A percentile compares a stretch with the other conserved stretches of the same genome.
Conservation (phyloP, 2,329 filamentous ascomycete genomes). For the Neocucurbitaria cava region DNA sequence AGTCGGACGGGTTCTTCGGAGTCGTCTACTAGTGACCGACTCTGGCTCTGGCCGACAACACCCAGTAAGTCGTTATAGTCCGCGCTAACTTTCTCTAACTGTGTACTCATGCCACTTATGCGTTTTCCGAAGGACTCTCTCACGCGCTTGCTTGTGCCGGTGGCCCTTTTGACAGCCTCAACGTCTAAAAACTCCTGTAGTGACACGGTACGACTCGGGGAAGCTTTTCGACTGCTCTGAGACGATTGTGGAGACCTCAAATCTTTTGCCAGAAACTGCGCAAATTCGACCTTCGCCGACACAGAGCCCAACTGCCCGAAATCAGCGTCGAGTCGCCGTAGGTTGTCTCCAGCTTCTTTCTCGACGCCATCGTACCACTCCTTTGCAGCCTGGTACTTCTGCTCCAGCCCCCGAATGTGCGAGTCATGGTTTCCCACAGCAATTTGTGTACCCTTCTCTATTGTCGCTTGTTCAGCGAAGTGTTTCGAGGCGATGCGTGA, state of each 20-base stretch:
- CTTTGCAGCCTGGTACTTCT: constrained; percentile 73
- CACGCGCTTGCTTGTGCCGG: constrained; percentile 68
- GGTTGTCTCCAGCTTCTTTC: constrained; percentile 70
- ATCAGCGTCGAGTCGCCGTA: constrained; percentile 72
- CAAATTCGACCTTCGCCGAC: constrained; percentile 70
- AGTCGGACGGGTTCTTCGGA: constrained; percentile 71
- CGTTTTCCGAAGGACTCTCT: constrained; percentile 69
- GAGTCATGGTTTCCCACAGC: constrained; percentile 85
- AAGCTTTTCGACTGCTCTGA: constrained; percentile 31
- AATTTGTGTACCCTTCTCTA: constrained; percentile 80
- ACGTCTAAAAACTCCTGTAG: constrained; percentile 70
- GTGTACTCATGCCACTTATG: constrained; percentile 51
- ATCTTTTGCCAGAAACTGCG: constrained; percentile 53
- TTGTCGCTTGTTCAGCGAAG: constrained; percentile 75
- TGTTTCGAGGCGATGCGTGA: constrained; percentile 68
- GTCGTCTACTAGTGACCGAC: constrained; percentile 63
- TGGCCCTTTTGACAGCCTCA: constrained; percentile 75
- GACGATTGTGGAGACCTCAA: constrained; percentile 35
- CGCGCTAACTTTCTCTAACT: constrained; percentile 51
- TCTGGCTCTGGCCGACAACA: constrained; percentile 54
- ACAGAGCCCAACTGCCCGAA: constrained; percentile 70
- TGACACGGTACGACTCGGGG: constrained; percentile 27
- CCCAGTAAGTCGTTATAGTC: constrained; percentile 54
- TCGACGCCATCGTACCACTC: constrained; percentile 73
- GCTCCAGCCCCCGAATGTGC: constrained; percentile 74